Base-by-base conservation (phyloP, 345 rosid species). In the Lepidium aucheri region DNA sequence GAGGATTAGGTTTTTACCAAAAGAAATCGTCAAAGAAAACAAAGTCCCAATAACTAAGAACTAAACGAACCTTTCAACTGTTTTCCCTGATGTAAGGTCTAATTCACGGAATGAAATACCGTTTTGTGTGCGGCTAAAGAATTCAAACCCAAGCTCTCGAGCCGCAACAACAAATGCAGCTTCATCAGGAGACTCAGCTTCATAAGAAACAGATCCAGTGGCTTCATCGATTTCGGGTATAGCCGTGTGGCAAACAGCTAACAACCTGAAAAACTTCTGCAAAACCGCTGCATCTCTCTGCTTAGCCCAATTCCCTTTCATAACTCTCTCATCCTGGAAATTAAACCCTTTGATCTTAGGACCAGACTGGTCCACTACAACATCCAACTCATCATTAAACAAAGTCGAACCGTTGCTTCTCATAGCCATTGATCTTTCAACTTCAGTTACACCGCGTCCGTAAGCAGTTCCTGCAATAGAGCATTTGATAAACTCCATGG, bases 131-230 rank as follows among this genome's bases (percentile, higher is more conserved):
- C 97, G 80, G 66, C 82, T 88, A 61, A 73, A 88, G 73, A 93
- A 93, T 73, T 85, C 92, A 63, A 93, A 93, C 36, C 98, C 98
- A 43, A 93, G 83, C 47, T 93, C 97, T 59, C 91, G 76, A 3
- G 98, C 98, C 9, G 96, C 98, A 60, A 90, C 83, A 43, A 93
- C 92, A 16, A 93, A 93, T 4, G 98, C 92, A 42, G 98, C 97
- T 80, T 93, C 98, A 70, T 93, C 98, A 12, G 98, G 98, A 52
- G 97, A 90, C 75, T 93, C 98, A 20, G 98, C 98, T 66, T 93
- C 98, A 24, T 93, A 93, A 26, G 94, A 76, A 56, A 81, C 69
- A 46, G 35, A 47, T 35, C 89, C 95, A 2, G 78, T 82, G 55
- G 81, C 97, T 80, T 84, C 97, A 76, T 93, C 95, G 22, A 73